Evolutionary conservation across 2,329 filamentous ascomycete genomes (phyloP).

Genomic region (Zasmidium cellare): DNA sequence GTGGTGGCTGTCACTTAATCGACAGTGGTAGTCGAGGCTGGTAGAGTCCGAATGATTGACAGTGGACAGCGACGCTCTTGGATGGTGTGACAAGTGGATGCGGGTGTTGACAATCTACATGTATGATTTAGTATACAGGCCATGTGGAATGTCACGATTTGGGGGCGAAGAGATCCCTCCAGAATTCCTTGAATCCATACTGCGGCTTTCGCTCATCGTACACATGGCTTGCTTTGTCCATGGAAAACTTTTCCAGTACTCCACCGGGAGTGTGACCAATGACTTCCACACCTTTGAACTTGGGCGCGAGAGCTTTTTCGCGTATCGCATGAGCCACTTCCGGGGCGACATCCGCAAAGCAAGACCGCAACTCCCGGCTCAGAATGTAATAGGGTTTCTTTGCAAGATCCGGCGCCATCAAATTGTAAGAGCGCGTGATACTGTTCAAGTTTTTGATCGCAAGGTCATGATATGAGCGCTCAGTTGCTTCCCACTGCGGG

Average conservation of each 20-base stretch:
- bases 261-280: conserved; percentile 49
- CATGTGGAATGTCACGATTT: conserved; percentile 6
- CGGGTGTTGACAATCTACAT: not conserved
- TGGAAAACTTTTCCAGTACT: conserved; percentile 63
- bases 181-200: conserved; percentile 88
- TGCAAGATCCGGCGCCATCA: conserved; percentile 88
- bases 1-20: too few species aligned
- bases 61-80: too few species aligned
- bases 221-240: conserved; percentile 57
- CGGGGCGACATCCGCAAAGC: conserved; percentile 85
- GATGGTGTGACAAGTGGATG: too few species aligned
- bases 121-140: not conserved
- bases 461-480: conserved; percentile 73
- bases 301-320: conserved; percentile 60
- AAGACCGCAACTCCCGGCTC: conserved; percentile 75
- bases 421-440: conserved; percentile 84
- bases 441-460: conserved; percentile 76
- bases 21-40: too few species aligned
- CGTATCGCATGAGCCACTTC: conserved; percentile 70
- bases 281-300: conserved; percentile 40
- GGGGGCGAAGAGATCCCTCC: conserved; percentile 71
- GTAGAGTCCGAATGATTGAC: too few species aligned
- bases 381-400: conserved; percentile 91
- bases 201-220: conserved; percentile 72
- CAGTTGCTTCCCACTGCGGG: conserved; percentile 69